Base-by-base conservation (phyloP, 257 asterid genomes). In the Solanum habrochaites region DNA sequence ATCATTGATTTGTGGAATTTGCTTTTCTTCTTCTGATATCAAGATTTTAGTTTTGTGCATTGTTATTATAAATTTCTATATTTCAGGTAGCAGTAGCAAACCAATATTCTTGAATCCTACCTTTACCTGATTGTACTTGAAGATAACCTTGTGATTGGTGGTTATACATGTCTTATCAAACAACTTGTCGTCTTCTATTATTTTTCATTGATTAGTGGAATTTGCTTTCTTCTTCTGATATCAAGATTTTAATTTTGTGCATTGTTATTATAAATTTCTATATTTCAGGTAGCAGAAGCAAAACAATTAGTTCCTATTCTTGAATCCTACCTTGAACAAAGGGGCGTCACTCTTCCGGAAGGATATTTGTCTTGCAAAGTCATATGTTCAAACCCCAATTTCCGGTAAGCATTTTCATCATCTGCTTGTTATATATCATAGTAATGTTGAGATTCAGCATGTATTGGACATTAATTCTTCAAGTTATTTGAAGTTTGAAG, bases 241-340 rank as follows among this genome's bases (percentile, higher is more conserved):
- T 52, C 58, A 52, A 60, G 69, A 81, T 81, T 81, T 49, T 81
- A 49, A 31, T 31, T 11, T 81, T 52, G 21, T 49, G 20, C 13
- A 11, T 49, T 49, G 70, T 81, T 77, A 58, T 58, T 82, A 70
- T 87, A 47, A 70, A 75, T 66, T 43, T 88, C 83, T 87, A 85
- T 82, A 56, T 86, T 90, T 84, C 92, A 97, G 99, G 96, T 94
- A 16, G 62, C 62, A 20, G 98, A 94, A 87, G 89, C 94, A 83
- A 94, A 93, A 86, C 92, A 89, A 20, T 89, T 93, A 89, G 93
- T 92, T 90, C 84, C 96, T 84, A 87, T 95, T 75, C 98, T 97
- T 84, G 98, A 95, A 90, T 96, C 93, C 40, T 97, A 97, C 88
- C 96, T 97, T 82, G 98, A 96, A 88, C 98, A 90, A 88, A 96